Conservation (phyloP, 805 yeast species). For the Lachancea sp. region DNA sequence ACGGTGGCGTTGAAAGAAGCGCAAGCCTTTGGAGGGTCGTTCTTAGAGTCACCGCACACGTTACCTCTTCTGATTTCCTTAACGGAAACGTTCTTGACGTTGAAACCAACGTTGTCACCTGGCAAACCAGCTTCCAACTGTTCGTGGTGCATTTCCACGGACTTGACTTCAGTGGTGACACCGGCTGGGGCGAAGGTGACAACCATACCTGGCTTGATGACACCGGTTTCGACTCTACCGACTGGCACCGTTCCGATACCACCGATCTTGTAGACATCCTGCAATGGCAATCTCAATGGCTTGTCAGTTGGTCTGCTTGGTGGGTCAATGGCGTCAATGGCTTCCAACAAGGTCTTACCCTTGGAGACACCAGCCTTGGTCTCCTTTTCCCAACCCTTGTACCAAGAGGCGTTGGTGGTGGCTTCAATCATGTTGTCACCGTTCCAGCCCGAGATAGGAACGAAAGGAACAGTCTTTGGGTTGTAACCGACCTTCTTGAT, state of each 20-base stretch:
- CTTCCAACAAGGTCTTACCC: slow-evolving; percentile 81
- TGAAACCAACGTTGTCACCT: slow-evolving; percentile 90
- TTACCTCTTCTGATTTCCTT: slow-evolving; percentile 90
- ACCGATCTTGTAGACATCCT: slow-evolving; percentile 91
- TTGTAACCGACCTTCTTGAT: slow-evolving; percentile 81
- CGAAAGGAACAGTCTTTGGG: slow-evolving; percentile 78
- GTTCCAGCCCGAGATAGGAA: slow-evolving; percentile 88
- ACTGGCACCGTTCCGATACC: slow-evolving; percentile 90
- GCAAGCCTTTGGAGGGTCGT: slow-evolving; percentile 78
- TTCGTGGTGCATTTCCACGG: slow-evolving; percentile 86
- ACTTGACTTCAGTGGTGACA: slow-evolving; percentile 84
- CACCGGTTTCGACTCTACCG: slow-evolving; percentile 92
- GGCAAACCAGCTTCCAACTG: slow-evolving; percentile 72
- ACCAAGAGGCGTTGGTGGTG: slow-evolving; percentile 78
- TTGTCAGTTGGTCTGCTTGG: slow-evolving; percentile 76
- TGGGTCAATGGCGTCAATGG: slow-evolving; percentile 77
- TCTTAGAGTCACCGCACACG: slow-evolving; percentile 86
- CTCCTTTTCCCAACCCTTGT: slow-evolving; percentile 81
- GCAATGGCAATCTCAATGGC: slow-evolving; percentile 85
- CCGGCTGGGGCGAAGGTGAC: slow-evolving; percentile 87
- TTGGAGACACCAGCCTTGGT: slow-evolving; percentile 61
- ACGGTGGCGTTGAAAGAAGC: slow-evolving; percentile 82
- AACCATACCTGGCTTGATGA: slow-evolving; percentile 86
- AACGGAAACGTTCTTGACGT: slow-evolving; percentile 84
- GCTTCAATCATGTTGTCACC: slow-evolving; percentile 91